Conservation (phyloP, 257 asterid genomes). For the Verbena officinalis region DNA sequence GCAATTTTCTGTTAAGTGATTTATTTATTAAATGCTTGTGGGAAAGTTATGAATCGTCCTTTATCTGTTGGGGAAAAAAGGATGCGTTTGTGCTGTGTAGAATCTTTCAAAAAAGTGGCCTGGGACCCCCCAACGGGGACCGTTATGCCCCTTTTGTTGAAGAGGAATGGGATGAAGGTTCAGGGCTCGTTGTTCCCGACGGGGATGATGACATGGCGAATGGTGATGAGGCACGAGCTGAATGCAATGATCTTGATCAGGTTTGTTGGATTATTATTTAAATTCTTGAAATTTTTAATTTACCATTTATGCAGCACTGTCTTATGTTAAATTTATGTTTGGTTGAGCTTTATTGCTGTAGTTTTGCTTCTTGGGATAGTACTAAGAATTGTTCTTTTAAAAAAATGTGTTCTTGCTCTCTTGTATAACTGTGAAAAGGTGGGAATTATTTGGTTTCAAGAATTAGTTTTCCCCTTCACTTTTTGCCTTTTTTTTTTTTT, state of each 20-base stretch:
- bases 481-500: no score
- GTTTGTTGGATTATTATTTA: conserved; percentile 27
- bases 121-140: conserved; percentile 95
- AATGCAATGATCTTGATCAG: conserved; percentile 61
- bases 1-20: background rate
- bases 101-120: conserved; percentile 92
- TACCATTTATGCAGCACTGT: no score
- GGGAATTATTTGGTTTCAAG: no score
- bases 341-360: no score
- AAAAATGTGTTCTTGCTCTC: conserved; percentile 1
- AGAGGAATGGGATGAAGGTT: conserved; percentile 92
- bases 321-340: no score
- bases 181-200: conserved; percentile 58
- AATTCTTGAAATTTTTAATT: no score
- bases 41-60: conserved; percentile 35
- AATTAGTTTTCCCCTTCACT: no score
- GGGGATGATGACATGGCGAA: conserved; percentile 72
- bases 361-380: no score
- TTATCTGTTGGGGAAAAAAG: conserved; percentile 58
- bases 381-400: no score
- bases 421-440: no score
- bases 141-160: conserved; percentile 95
- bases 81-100: conserved; percentile 95
- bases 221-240: conserved; percentile 67
- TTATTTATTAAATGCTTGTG: conserved; percentile 6